phyloP scores from a whole-genome alignment of 2,329 filamentous ascomycete genomes.

The Xylaria sp. region DNA sequence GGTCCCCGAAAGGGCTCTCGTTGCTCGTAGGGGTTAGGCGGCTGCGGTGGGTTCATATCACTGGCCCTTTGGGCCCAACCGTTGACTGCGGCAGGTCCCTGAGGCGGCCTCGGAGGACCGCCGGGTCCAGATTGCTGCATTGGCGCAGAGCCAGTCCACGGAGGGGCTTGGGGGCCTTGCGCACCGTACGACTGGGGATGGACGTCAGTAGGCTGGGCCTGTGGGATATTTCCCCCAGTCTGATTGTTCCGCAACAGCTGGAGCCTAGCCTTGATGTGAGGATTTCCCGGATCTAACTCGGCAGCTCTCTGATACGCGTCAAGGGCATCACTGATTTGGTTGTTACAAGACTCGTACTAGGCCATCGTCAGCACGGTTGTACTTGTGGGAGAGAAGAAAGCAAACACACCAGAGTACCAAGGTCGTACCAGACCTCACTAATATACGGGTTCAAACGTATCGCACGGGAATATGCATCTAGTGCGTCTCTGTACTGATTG shows the following conservation, averaged over 20 bases:
- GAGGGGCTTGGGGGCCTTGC: constrained; percentile 80
- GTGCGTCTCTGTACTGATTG: constrained; percentile 96
- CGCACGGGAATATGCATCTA: constrained; percentile 95
- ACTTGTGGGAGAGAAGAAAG: constrained; percentile 15
- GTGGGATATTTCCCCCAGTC: constrained; percentile 71
- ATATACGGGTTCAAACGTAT: constrained; percentile 98
- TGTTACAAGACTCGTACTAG: constrained; percentile 97
- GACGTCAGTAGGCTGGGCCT: constrained; percentile 90
- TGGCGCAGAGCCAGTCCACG: constrained; percentile 82
- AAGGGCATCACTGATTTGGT: constrained; percentile 93
- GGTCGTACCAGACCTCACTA: constrained; percentile 98
- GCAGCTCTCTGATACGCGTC: constrained; percentile 95
- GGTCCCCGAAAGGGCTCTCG: constrained; percentile 72
- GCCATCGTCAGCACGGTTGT: constrained; percentile 35
- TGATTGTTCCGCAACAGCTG: constrained; percentile 85
- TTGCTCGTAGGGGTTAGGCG: constrained; percentile 80
- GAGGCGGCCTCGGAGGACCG: constrained; percentile 65
- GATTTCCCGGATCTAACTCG: constrained; percentile 89
- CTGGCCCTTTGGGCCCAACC: constrained; percentile 67
- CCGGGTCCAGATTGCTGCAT: constrained; percentile 49
- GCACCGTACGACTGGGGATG: constrained; percentile 93
- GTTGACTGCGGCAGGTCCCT: constrained; percentile 58
- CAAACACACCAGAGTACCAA: constrained; percentile 83
- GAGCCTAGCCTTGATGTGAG: constrained; percentile 93
- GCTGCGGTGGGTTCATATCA: constrained; percentile 78